Evolutionary conservation across 2,329 filamentous ascomycete genomes (phyloP).

Genomic region (Venturiaceae sp.): DNA sequence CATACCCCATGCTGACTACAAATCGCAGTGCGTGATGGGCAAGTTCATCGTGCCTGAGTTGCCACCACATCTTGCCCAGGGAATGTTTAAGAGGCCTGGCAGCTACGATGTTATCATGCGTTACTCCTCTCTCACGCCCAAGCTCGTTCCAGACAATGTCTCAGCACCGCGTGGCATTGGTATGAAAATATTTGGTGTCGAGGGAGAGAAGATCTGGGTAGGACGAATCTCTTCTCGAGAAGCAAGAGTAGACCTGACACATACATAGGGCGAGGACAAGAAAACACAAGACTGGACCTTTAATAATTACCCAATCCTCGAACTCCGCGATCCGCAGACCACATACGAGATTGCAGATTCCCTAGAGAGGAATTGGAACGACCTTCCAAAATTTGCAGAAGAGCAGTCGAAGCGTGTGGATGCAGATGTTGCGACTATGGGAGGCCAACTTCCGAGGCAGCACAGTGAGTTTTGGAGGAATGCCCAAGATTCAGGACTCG

Average conservation of each 20-base stretch:
- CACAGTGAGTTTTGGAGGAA: slow-evolving; percentile 14
- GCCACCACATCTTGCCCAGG: slow-evolving; percentile 26
- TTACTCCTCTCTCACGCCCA: neutral
- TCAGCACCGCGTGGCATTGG: slow-evolving; percentile 37
- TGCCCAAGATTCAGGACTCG: neutral
- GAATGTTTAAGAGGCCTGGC: slow-evolving; percentile 8
- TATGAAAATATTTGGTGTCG: slow-evolving; percentile 41
- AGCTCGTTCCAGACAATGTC: slow-evolving; percentile 22
- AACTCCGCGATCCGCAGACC: slow-evolving; percentile 32
- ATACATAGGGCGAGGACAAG: slow-evolving; percentile 19
- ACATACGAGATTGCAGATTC: slow-evolving; percentile 24
- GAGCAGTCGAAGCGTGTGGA: slow-evolving; percentile 16
- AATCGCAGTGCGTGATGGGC: slow-evolving; percentile 31
- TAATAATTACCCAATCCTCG: slow-evolving; percentile 37
- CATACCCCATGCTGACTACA: slow-evolving; percentile 13
- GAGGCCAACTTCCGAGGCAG: slow-evolving; percentile 18
- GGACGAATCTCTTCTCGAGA: slow-evolving; percentile 3
- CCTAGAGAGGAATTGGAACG: slow-evolving; percentile 23
- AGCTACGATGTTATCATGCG: slow-evolving; percentile 4
- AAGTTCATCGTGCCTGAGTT: slow-evolving; percentile 34
- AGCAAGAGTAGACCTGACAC: slow-evolving; percentile 20
- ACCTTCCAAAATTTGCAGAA: slow-evolving; percentile 19
- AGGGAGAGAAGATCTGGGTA: slow-evolving; percentile 20
- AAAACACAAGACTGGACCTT: slow-evolving; percentile 38
- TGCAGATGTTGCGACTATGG: slow-evolving; percentile 11